Percentiles rank a stretch among this genome's conserved stretches.
Conservation (phyloP, 1,284 basidiomycete species). For the Trichosporon sp. region DNA sequence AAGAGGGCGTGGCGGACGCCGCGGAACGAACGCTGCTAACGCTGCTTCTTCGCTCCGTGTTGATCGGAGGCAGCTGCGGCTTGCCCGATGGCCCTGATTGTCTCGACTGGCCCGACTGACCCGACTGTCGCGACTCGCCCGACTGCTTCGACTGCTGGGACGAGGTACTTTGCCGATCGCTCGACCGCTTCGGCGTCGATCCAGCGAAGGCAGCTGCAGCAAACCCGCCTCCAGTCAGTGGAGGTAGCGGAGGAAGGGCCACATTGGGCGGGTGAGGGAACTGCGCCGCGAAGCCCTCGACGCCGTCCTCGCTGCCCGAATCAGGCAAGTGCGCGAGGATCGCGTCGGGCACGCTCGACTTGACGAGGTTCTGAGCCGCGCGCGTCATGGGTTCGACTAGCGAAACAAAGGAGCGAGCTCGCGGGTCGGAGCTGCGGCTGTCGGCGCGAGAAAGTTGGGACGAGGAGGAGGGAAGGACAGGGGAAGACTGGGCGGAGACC, state of each 20-base stretch:
- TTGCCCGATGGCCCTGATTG: background rate
- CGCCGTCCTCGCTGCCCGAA: background rate
- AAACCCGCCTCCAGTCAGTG: background rate
- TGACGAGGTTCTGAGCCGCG: slow-evolving; percentile 1
- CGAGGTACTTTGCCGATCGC: background rate
- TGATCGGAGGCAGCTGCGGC: background rate
- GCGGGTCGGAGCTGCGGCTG: background rate
- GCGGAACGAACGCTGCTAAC: background rate
- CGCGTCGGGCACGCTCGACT: background rate
- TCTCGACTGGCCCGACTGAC: background rate
- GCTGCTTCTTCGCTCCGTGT: background rate
- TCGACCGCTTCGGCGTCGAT: background rate
- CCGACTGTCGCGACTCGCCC: background rate
- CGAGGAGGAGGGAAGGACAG: background rate
- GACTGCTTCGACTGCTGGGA: slow-evolving; percentile 1
- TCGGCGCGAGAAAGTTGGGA: background rate
- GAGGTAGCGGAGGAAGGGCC: background rate
- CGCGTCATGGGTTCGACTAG: slow-evolving; percentile 5
- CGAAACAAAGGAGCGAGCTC: background rate
- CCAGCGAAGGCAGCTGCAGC: background rate
- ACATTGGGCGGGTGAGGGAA: background rate
- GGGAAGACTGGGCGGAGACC: background rate
- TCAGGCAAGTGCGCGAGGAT: background rate
- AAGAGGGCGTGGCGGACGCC: background rate
- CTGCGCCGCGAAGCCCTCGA: background rate